phyloP scores from a whole-genome alignment of 2,329 filamentous ascomycete genomes.

The Pestalotiopsis sp. region DNA sequence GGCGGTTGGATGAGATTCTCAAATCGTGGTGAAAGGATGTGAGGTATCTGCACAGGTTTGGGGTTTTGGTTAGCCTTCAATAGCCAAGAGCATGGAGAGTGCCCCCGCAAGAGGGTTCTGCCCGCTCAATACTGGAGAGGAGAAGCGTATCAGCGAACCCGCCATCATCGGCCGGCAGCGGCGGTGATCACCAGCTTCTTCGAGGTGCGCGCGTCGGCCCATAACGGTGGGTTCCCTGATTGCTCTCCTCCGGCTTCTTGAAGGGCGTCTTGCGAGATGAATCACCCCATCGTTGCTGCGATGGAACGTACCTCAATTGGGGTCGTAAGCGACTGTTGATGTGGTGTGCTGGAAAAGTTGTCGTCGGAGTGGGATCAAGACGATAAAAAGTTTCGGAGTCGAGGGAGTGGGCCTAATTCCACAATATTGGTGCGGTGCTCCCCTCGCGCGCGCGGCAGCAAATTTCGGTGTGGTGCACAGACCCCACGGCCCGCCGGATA shows the following conservation, averaged over 20 bases:
- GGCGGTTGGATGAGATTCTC: constrained; percentile 78
- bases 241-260: constrained; percentile 64
- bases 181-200: not conserved
- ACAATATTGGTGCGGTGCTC: constrained; percentile 1
- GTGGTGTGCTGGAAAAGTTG: constrained; percentile 17
- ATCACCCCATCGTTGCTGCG: constrained; percentile 35
- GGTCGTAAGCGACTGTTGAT: constrained; percentile 12
- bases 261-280: constrained; percentile 36
- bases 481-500: constrained; percentile 9
- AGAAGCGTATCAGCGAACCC: constrained; percentile 60
- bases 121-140: constrained; percentile 67
- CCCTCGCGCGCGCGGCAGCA: constrained; percentile 1
- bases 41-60: constrained; percentile 62
- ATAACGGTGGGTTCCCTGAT: constrained; percentile 46
- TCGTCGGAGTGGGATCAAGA: constrained; percentile 26
- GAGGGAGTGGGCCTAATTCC: not conserved
- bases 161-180: not conserved
- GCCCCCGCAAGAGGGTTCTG: constrained; percentile 72
- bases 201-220: constrained; percentile 22
- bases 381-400: constrained; percentile 11
- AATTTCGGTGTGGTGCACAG: constrained; percentile 15
- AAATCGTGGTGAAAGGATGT: constrained; percentile 62
- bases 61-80: constrained; percentile 61
- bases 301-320: constrained; percentile 47
- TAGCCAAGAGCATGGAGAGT: constrained; percentile 70